Evolutionary conservation across 768 basidiomycete genomes (phyloP), one percentile per base, ranked within the genome.

Genomic region (Pisolithus marmoratus): DNA sequence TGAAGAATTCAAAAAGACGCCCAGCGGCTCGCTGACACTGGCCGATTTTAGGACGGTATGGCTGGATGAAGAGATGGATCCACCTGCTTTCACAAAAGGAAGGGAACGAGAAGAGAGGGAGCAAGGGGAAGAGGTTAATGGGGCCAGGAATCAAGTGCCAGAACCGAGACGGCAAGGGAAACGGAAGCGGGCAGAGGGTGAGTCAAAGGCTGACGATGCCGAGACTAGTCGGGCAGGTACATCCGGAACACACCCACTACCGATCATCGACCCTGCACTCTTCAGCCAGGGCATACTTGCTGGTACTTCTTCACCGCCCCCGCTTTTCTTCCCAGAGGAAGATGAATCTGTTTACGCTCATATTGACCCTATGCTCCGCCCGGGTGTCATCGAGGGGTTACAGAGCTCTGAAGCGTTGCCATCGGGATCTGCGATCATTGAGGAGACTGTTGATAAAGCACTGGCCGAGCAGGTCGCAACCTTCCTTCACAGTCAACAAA

Each of bases 1-100:
- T 15, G 89, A 94, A 23, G 96, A 99, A 71, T 99, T 99, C 75
- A 90, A 85, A 64, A 82, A 81, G 58, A 97, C 94, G 2, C 84
- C 87, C 0, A 91, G 88, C 60, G 93, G 90, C 12, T 76, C 78
- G 36, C 70, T 97, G 60, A 94, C 93, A 2, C 73, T 99, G 48
- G 84, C 84, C 12, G 93, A 97, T 67, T 97, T 94, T 64, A 74
- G 93, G 48, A 88, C 79, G 45, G 86, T 94, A 22, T 94, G 90
- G 92, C 65, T 94, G 54, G 90, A 93, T 59, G 90, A 94, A 48
- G 89, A 90, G 72, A 84, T 84, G 78, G 91, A 94, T 60, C 94
- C 93, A 5, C 93, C 93, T 0, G 91, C 93, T 38, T 94, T 86
- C 64, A 86, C 82, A 8, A 84, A 84, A 57, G 87, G 85, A 37